phyloP scores from a whole-genome alignment of 345 rosid genomes.

The Moricandia moricandioides region DNA sequence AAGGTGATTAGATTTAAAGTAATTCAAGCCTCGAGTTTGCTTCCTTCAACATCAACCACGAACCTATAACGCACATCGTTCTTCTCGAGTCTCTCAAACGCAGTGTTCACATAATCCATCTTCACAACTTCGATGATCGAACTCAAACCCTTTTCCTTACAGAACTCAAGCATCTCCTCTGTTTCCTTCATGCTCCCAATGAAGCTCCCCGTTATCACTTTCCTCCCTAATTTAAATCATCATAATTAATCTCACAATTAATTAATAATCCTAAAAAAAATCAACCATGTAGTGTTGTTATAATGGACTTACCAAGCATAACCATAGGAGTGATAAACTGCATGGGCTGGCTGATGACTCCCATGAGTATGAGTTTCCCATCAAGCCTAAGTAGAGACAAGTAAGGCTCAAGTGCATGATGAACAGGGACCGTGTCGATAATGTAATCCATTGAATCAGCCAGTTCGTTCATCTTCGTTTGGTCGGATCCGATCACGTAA shows the following conservation, averaged over 20 bases:
- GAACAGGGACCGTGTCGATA: constrained; percentile 85
- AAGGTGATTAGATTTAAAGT: not conserved
- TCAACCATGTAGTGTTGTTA: not conserved
- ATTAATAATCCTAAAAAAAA: not conserved
- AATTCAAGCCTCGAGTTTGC: constrained; percentile 51
- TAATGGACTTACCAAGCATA: constrained; percentile 64
- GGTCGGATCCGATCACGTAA: constrained; percentile 75
- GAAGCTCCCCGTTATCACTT: constrained; percentile 69
- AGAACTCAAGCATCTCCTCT: constrained; percentile 78
- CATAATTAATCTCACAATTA: not conserved
- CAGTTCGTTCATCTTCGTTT: constrained; percentile 49
- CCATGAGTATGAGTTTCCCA: constrained; percentile 82
- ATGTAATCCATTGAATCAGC: constrained; percentile 82
- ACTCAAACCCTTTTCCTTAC: constrained; percentile 58
- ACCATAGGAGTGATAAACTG: constrained; percentile 72
- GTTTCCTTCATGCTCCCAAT: constrained; percentile 84
- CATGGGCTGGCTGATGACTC: constrained; percentile 70
- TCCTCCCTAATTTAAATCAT: constrained; percentile 53
- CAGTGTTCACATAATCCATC: constrained; percentile 81
- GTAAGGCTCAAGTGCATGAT: constrained; percentile 82
- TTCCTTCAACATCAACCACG: constrained; percentile 84
- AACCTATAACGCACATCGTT: constrained; percentile 93
- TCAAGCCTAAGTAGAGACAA: constrained; percentile 68
- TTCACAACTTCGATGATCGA: constrained; percentile 79
- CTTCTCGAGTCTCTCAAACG: constrained; percentile 82